phyloP scores from a whole-genome alignment of 192 early-diverging fungal genomes.

The Entomortierella chlamydospora region DNA sequence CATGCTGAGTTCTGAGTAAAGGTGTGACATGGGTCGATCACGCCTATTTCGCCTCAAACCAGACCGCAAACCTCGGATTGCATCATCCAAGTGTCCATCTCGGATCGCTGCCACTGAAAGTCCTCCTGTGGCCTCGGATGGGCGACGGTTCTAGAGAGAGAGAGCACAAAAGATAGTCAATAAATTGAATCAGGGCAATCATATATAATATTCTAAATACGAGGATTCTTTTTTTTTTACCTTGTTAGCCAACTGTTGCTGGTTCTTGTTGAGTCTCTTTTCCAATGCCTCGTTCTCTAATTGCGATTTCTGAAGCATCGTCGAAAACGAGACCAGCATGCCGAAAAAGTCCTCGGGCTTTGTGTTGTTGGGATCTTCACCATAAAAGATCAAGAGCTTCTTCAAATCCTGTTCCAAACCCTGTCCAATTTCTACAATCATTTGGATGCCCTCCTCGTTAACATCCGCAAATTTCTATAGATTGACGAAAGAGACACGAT shows the following conservation, averaged over 20 bases:
- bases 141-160: conserved; percentile 19
- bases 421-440: conserved; percentile 51
- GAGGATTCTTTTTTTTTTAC: conserved; percentile 12
- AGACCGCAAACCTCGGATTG: conserved; percentile 48
- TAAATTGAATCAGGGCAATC: neutral
- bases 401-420: conserved; percentile 60
- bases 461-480: conserved; percentile 59
- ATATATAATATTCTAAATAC: no score
- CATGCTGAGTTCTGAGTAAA: conserved; percentile 52
- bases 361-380: conserved; percentile 60
- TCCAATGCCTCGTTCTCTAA: conserved; percentile 54
- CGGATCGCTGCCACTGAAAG: conserved; percentile 37
- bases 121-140: conserved; percentile 17
- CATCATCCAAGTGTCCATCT: conserved; percentile 55
- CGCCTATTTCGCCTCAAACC: conserved; percentile 45
- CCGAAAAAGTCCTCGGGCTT: conserved; percentile 71
- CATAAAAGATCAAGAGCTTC: conserved; percentile 61
- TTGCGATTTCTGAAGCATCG: conserved; percentile 55
- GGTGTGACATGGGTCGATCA: conserved; percentile 51
- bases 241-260: conserved; percentile 19
- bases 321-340: conserved; percentile 60
- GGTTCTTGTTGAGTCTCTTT: conserved; percentile 30
- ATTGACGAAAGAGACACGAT: neutral
- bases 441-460: conserved; percentile 57
- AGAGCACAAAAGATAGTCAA: neutral